Base-by-base conservation (phyloP, 495 filamentous ascomycete genomes). In the Aeminium ludgeri region DNA sequence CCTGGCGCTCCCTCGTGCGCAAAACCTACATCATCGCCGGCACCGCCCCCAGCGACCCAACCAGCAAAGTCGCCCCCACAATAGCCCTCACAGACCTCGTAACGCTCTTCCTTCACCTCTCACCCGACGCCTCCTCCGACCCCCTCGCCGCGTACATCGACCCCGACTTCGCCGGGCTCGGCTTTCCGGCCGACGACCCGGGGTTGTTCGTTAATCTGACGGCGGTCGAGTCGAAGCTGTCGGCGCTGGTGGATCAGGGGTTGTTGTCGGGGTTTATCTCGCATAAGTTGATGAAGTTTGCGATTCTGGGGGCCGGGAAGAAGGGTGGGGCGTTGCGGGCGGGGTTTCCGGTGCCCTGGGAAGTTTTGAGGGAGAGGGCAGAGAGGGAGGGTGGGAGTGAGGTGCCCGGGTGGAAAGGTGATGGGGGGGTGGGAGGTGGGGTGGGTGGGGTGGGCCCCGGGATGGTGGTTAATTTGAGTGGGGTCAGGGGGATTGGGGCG, bases 231-330 rank as follows among this genome's bases (percentile, higher is more conserved):
- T 72, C 68, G 2, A 74, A 84, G 2, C 64, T 91, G 8, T 70
- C 80, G 0, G 80, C 78, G 1, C 63, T 95, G 6, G 68, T 92
- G 12, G 74, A 78, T 20, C 83, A 92, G 56, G 80, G 78, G 6
- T 63, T 95, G n/a, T 67, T 95, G 37, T 75, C 77, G 41, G 89
- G 89, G 4, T 97, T 86, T 49, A 68, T 95, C 17, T 81, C 81
- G 10, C 81, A 89, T 49, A 63, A 68, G 25, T 75, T 76, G 49
- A 68, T 65, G 20, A 73, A 75, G 15, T 91, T 92, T 45, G 86
- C 84, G 3, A 78, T 95, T 28, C 71, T 80, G 20, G 86, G 89
- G 6, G 73, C 82, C 12, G 81, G 80, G 52, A 60, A 68, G 37
- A 43, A 38, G 39, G 41, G 46, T 30, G 48, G 38, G 1, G 68